Evolutionary conservation across 2,329 filamentous ascomycete species (phyloP).

Genomic region (Dothiorella sarmentorum): DNA sequence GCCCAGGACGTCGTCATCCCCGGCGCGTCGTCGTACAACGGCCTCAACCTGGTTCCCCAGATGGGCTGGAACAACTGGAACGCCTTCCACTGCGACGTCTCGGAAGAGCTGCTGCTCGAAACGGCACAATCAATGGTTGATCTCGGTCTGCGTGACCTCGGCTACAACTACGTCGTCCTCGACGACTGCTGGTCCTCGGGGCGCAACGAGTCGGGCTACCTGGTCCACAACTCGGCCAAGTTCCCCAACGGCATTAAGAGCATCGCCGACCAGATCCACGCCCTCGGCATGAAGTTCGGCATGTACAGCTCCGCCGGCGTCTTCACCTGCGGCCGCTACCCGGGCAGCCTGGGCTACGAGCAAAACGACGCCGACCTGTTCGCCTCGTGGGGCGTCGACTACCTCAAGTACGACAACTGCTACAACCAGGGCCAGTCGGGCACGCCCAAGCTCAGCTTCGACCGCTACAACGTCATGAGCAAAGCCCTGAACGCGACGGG

Average conservation of each 20-base stretch:
- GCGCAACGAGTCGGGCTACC: slow-evolving; percentile 42
- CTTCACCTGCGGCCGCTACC: slow-evolving; percentile 38
- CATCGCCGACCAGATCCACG: slow-evolving; percentile 48
- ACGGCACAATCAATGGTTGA: slow-evolving; percentile 47
- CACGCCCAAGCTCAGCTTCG: slow-evolving; percentile 44
- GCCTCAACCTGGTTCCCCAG: slow-evolving; percentile 35
- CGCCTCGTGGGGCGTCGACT: slow-evolving; percentile 50
- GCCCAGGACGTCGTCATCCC: slow-evolving; percentile 23
- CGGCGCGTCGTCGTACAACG: slow-evolving; percentile 32
- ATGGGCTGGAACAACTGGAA: slow-evolving; percentile 40
- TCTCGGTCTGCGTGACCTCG: slow-evolving; percentile 46
- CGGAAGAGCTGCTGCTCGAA: slow-evolving; percentile 44
- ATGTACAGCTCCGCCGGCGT: slow-evolving; percentile 52
- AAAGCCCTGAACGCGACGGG: slow-evolving; percentile 47
- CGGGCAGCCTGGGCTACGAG: slow-evolving; percentile 50
- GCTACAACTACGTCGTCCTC: slow-evolving; percentile 51
- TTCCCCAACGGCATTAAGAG: slow-evolving; percentile 47
- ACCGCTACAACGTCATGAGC: slow-evolving; percentile 48
- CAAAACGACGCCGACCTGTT: slow-evolving; percentile 51
- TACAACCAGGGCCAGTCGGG: slow-evolving; percentile 53
- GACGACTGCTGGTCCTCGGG: slow-evolving; percentile 54
- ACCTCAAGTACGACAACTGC: slow-evolving; percentile 52
- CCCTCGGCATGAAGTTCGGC: slow-evolving; percentile 49
- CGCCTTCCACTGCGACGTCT: slow-evolving; percentile 45
- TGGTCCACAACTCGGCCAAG: slow-evolving; percentile 31